Percentiles rank a stretch among this genome's conserved stretches.
phyloP scores from a whole-genome alignment of 371 early-diverging fungal genomes.

The Caulochytrium protostelioides region DNA sequence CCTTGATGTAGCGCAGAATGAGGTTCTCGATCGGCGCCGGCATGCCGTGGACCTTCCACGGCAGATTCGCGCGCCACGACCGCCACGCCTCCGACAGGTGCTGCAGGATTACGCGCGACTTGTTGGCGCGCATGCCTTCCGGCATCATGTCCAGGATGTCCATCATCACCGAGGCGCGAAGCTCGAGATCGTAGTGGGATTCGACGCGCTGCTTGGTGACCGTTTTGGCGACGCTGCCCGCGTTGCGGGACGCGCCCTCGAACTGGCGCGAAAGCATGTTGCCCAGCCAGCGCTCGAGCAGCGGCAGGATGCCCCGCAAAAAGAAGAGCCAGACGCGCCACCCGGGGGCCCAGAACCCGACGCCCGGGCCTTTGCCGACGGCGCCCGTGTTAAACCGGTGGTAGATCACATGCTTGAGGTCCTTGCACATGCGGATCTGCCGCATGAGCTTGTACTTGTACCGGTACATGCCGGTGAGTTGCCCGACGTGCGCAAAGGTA shows the following conservation, averaged over 20 bases:
- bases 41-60: conserved; percentile 96
- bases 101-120: conserved; percentile 84
- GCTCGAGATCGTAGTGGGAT: conserved; percentile 90
- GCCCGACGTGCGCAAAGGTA: conserved; percentile 97
- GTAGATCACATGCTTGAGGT: conserved; percentile 5
- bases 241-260: conserved; percentile 91
- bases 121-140: conserved; percentile 87
- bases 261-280: conserved; percentile 95
- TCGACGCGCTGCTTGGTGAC: conserved; percentile 98
- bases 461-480: conserved; percentile 98
- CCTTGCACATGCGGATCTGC: conserved; percentile 74
- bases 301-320: conserved; percentile 90
- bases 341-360: conserved; percentile 96
- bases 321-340: conserved; percentile 99
- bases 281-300: conserved; percentile 93
- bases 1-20: conserved; percentile 92
- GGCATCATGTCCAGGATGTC: conserved; percentile 97
- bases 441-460: conserved; percentile 98
- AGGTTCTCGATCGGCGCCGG: conserved; percentile 94
- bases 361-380: conserved; percentile 92
- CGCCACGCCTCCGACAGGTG: conserved; percentile 97
- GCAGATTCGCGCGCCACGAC: conserved; percentile 95
- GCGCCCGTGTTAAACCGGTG: conserved; percentile 87
- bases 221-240: conserved; percentile 91
- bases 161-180: conserved; percentile 90